Evolutionary conservation across 345 rosid genomes (phyloP).

Genomic region (Psidium friedrichsthalianum): DNA sequence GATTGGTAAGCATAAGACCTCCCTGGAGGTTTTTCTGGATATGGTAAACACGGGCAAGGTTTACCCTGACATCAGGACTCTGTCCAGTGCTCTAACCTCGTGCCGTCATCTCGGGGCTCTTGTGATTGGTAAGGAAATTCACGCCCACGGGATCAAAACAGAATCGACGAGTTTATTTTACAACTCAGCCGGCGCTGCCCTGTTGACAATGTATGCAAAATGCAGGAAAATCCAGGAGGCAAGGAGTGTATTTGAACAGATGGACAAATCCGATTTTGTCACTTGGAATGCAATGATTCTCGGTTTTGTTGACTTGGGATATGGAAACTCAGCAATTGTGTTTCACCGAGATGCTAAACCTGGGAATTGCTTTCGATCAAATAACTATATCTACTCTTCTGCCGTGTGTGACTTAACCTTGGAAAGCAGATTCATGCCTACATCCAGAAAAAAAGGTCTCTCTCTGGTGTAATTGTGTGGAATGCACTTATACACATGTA

Average conservation of each 20-base stretch:
- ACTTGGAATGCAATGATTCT: constrained; percentile 36
- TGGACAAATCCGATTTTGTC: constrained; percentile 28
- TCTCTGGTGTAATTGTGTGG: constrained; percentile 9
- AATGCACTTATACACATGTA: constrained; percentile 34
- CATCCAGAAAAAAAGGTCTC: constrained; percentile 4
- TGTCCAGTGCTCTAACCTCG: constrained; percentile 18
- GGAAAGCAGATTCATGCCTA: constrained; percentile 23
- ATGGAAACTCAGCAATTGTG: constrained; percentile 15
- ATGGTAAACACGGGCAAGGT: constrained; percentile 10
- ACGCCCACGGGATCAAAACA: constrained; percentile 20
- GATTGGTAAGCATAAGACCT: constrained; percentile 8
- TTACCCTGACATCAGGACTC: constrained; percentile 16
- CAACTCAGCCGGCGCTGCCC: constrained; percentile 21
- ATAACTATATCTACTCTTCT: constrained; percentile 26
- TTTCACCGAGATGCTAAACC: constrained; percentile 14
- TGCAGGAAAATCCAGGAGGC: constrained; percentile 13
- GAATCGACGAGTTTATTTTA: constrained; percentile 5
- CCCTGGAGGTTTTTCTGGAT: constrained; percentile 11
- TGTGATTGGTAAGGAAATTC: constrained; percentile 18
- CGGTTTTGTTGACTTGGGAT: constrained; percentile 15
- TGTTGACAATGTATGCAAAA: constrained; percentile 24
- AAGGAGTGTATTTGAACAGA: constrained; percentile 10
- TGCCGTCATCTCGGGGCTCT: constrained; percentile 18
- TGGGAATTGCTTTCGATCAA: constrained; percentile 11
- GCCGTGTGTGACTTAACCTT: constrained; percentile 16